Base-by-base conservation (phyloP, 2,329 filamentous ascomycete species). In the Samsoniella hepiali region DNA sequence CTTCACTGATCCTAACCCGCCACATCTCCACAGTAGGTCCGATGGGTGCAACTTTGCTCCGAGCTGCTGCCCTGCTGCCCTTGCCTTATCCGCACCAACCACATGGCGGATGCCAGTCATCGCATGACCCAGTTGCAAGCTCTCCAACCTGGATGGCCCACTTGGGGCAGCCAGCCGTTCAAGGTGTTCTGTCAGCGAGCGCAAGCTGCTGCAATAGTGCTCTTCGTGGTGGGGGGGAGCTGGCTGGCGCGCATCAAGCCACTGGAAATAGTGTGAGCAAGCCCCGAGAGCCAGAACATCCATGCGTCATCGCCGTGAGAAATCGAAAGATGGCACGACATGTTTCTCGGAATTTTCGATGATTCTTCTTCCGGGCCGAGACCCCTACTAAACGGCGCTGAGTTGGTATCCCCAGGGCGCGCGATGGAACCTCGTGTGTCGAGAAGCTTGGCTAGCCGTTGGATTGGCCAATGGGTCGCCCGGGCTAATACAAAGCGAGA, bases 1-100 rank as follows among this genome's bases (percentile, higher is more conserved):
- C 58, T 55, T 36, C 38, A 62, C 50, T 36, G 42, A 49, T 47
- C 40, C 32, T 34, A 40, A 44, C 42, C 60, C 15, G 50, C 51
- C 50, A 44, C 44, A 55, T 42, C 54, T 54, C 61, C 61, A 63
- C 61, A 63, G 61, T 29, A 58, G 61, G 61, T 63, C 61, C 61
- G 61, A 63, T 63, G 60, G 40, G 50, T 60, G 27, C 47, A 53
- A 45, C 38, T 59, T 60, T 51, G 47, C 45, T 51, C 47, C 47
- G 29, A 11, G 47, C 27, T 15, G 29, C n/a, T 50, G 57, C 32
- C 31, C n/a, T 47, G 36, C 44, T 42, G 51, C 32, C 34, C 44
- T 53, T 53, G 34, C 5, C 9, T 27, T 51, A 44, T 34, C 34
- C 47, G 47, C 58, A 53, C 58, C 38, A 42, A 44, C 53, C 49